Base-by-base conservation (phyloP, 345 rosid species). In the Heritiera littoralis region DNA sequence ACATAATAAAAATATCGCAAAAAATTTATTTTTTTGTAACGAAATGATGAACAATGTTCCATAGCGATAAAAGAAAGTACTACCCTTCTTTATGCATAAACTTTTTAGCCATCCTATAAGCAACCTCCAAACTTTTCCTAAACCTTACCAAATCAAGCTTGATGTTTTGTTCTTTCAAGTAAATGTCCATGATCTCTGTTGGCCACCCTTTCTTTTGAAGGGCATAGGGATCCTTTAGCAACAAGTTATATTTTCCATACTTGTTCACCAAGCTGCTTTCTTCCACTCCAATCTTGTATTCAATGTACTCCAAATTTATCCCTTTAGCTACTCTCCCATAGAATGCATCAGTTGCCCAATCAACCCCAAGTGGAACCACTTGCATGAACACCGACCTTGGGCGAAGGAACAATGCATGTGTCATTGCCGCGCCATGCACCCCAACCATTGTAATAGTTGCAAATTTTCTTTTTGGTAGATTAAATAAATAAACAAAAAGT, bases 371-470 rank as follows among this genome's bases (percentile, higher is more conserved):
- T 4, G 94, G 94, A 72, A 90, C 86, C 81, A 87, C 83, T 30
- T 90, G 94, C 79, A 87, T 76, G 3, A 92, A 80, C 6, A 86
- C 86, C 4, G 93, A 64, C 0, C 92, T 86, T 0, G 87, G 86
- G 35, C 90, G 77, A 55, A 90, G 90, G 77, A 90, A 90, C 79
- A 89, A 69, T 5, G 82, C 79, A 9, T 90, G 92, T 0, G 94
- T 89, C 1, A 89, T 84, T 3, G 88, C 94, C 3, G 92, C 92
- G 7, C 94, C 92, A 15, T 90, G 94, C 45, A 92, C 89, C 51
- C 93, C 93, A 0, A 90, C 65, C 87, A 89, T 85, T 6, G 69
- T n/a, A n/a, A n/a, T n/a, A n/a, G n/a, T n/a, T n/a, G n/a, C n/a
- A n/a, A n/a, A n/a, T n/a, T n/a, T n/a, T n/a, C n/a, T n/a, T n/a